Evolutionary conservation across 345 rosid genomes (phyloP), one percentile per base, ranked within the genome.

Genomic region (Draba incana): DNA sequence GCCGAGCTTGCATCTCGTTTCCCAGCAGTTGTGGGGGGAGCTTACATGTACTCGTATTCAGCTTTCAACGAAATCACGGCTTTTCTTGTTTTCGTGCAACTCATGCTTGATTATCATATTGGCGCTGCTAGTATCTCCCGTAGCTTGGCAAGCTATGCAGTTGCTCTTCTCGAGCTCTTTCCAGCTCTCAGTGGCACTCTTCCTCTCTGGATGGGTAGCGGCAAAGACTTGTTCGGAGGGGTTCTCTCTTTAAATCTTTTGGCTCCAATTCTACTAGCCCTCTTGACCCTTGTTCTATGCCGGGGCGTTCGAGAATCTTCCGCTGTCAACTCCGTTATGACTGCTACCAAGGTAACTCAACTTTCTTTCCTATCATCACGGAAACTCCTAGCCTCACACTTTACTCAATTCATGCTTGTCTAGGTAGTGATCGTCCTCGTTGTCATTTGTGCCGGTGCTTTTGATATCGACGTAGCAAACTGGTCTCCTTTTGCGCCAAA

Each of bases 1-100:
- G 97, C 98, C 6, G 97, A 93, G 73, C 78, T 93, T 12, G 86
- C 98, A 4, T 85, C 95, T 24, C 92, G 91, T 24, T 83, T 93
- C 57, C 97, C 98, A 37, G 98, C 98, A 47, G 91, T 92, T 64
- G 96, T 92, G 20, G 97, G 99, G 8, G 99, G 99, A 78, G 99
- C 98, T 14, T 94, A 88, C 81, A 62, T 90, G 80, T 90, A 90
- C 55, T 30, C 96, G 0, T 88, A 91, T 47, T 69, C 97, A 35
- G 96, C 99, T 50, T 88, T 93, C 83, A 91, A 91, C 71, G 98
- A 94, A 68, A 80, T 89, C 56, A 92, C 94, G 5, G 97, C 96
- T 38, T 94, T 94, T 72, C 97, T 94, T 41, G 97, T 94, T 20
- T 94, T 94, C 72, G 83, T 87, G 3, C 99, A 93, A 52, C 75